Percentiles rank a stretch among this genome's conserved stretches.
phyloP scores from a whole-genome alignment of 805 yeast species.

The Kurtzmaniella cleridarum region DNA sequence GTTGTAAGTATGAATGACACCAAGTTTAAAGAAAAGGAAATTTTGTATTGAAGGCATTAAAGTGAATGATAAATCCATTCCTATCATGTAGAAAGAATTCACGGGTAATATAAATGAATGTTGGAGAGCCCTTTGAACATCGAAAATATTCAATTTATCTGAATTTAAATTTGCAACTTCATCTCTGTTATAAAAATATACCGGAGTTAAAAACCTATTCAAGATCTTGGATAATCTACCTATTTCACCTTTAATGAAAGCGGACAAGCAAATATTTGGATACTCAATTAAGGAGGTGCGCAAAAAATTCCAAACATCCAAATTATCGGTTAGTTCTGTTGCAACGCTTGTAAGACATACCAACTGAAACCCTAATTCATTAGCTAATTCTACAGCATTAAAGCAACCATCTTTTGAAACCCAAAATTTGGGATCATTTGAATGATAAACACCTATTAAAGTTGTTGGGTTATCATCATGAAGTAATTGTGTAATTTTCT shows the following conservation, averaged over 20 bases:
- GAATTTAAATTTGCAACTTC: neutral
- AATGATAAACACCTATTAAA: slow-evolving; percentile 8
- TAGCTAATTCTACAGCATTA: slow-evolving; percentile 5
- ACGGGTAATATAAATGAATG: slow-evolving; percentile 8
- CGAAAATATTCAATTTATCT: slow-evolving; percentile 1
- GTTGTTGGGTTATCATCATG: slow-evolving; percentile 4
- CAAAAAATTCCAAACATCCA: slow-evolving; percentile 5
- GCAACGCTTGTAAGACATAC: slow-evolving; percentile 7
- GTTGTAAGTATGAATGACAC: slow-evolving; percentile 9
- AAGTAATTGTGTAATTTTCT: slow-evolving; percentile 2
- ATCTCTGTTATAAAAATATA: slow-evolving; percentile 1
- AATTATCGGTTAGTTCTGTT: slow-evolving; percentile 6
- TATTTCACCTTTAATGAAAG: slow-evolving; percentile 8
- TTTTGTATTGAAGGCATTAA: slow-evolving; percentile 11
- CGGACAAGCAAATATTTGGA: slow-evolving; percentile 6
- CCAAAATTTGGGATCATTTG: slow-evolving; percentile 7
- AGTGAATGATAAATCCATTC: slow-evolving; percentile 7
- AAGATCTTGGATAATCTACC: slow-evolving; percentile 10
- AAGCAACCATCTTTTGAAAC: slow-evolving; percentile 4
- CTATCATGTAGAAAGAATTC: slow-evolving; percentile 10
- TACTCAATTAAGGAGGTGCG: neutral
- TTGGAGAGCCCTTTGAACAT: slow-evolving; percentile 6
- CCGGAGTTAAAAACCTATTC: slow-evolving; percentile 10
- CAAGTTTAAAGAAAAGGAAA: slow-evolving; percentile 9
- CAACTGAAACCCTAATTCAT: slow-evolving; percentile 3